Base-by-base conservation (phyloP, 768 basidiomycete genomes). In the Sarcodon sp. region DNA sequence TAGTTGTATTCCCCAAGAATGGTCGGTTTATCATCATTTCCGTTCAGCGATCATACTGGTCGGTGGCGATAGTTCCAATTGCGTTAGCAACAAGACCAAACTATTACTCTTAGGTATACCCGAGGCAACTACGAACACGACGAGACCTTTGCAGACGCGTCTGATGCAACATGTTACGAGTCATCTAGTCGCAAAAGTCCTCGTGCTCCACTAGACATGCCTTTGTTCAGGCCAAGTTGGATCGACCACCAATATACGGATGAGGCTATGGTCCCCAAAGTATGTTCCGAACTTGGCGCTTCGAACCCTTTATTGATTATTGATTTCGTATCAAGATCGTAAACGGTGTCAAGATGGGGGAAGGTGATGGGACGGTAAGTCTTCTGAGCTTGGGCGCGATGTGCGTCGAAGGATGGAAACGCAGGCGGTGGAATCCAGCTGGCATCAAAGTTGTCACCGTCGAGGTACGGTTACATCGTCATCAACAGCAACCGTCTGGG, bases 361-460 rank as follows among this genome's bases (percentile, higher is more conserved):
- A 96, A 67, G 94, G 92, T 7, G 96, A 98, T 61, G 94, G 96
- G 10, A 97, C 96, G 2, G 91, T 92, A 18, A 79, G 80, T 55
- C 65, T 91, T 37, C 58, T 93, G 33, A 88, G 86, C 54, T 70
- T 92, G 47, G 94, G 92, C 12, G 80, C 87, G n/a, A 96, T 98
- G 91, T 97, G 94, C 57, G 82, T 86, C 9, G 89, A 91, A 59
- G 94, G 93, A 6, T 96, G 93, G 94, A 87, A 86, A 62, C 71
- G 80, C 49, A 73, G 73, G 52, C 70, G 81, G 47, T 97, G 90
- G 89, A 98, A 97, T 63, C 94, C 94, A 1, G 84, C 79, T 10
- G 75, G 83, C n/a, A 90, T 96, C 59, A 75, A 79, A 55, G 67
- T 97, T 44, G 78, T 80, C 21, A 94, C 92, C 12, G 79, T 92